These are phyloP conservation scores for Phytopythium oedochilum DNA, from an alignment of 352 stramenopile species.

Conservation along the genomic window DNA sequence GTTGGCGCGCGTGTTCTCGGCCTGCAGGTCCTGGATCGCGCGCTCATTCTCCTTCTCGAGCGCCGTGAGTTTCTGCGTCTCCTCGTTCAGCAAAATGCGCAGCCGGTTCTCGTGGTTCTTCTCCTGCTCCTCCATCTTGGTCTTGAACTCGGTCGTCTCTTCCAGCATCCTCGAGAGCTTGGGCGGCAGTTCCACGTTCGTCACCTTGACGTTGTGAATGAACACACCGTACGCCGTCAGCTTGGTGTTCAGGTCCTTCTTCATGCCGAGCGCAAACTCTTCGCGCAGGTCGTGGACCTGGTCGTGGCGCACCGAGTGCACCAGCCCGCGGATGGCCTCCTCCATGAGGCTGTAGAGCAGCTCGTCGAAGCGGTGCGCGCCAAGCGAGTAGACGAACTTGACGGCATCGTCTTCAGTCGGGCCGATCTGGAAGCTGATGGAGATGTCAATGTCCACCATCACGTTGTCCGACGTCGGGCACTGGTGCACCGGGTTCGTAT, in stretches of 20 bases:
- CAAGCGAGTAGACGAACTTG: constrained; percentile 84
- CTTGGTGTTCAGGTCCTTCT: constrained; percentile 79
- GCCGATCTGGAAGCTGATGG: constrained; percentile 85
- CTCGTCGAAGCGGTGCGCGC: constrained; percentile 79
- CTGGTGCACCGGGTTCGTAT: constrained; percentile 60
- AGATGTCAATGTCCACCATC: constrained; percentile 89
- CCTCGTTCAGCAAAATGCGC: constrained; percentile 81
- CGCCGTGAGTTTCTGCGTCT: constrained; percentile 77
- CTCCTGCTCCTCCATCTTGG: constrained; percentile 84
- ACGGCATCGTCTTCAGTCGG: constrained; percentile 69
- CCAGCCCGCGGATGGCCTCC: constrained; percentile 72
- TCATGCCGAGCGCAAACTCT: constrained; percentile 80
- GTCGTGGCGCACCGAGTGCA: constrained; percentile 80
- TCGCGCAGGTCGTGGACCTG: constrained; percentile 78
- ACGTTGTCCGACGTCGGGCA: constrained; percentile 85
- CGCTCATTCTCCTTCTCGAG: constrained; percentile 80
- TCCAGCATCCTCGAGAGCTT: constrained; percentile 70
- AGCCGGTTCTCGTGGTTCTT: constrained; percentile 89
- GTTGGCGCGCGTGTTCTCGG: constrained; percentile 51
- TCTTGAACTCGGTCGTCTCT: constrained; percentile 85
- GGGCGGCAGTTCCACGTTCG: constrained; percentile 66
- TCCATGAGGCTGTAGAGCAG: constrained; percentile 77
- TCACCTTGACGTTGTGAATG: constrained; percentile 88
- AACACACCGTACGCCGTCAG: constrained; percentile 67
- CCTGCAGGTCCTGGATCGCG: constrained; percentile 64